phyloP scores from a whole-genome alignment of 768 basidiomycete species.

The Suillus ampliporus region DNA sequence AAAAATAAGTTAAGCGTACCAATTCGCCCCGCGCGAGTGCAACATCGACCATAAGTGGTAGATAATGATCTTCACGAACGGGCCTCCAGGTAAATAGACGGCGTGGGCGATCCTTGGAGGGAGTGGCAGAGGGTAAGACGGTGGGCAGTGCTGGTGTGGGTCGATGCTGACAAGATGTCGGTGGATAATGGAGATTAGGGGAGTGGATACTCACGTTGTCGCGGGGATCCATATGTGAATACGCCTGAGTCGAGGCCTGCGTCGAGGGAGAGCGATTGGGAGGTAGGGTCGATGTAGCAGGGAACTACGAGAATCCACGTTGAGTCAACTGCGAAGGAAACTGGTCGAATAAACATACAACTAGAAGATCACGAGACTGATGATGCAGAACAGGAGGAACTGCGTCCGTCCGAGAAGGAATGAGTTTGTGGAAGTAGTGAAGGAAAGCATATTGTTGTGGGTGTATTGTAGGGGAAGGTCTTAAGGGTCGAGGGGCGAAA shows the following conservation, averaged over 20 bases:
- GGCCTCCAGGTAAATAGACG: too few species aligned
- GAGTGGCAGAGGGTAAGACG: not conserved
- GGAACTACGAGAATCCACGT: not conserved
- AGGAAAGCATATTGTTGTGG: too few species aligned
- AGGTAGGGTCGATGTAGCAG: not conserved
- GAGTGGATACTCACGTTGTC: not conserved
- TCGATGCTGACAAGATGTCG: not conserved
- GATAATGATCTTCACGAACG: too few species aligned
- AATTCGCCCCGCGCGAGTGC: too few species aligned
- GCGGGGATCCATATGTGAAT: not conserved
- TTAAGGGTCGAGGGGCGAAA: not conserved
- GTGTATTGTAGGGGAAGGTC: not conserved
- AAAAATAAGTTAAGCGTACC: too few species aligned
- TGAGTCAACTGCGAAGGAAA: not conserved
- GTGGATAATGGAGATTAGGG: not conserved
- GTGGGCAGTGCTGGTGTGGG: not conserved
- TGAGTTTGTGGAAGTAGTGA: not conserved
- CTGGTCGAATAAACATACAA: not conserved
- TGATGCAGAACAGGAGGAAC: not conserved
- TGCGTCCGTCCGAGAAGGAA: not conserved
- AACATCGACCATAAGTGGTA: too few species aligned
- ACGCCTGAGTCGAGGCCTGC: not conserved
- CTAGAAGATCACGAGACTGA: not conserved
- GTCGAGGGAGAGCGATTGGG: not conserved
- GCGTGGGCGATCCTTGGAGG: too few species aligned